Conservation (phyloP, 2,329 filamentous ascomycete genomes). For the Purpureocillium takamizusanense region DNA sequence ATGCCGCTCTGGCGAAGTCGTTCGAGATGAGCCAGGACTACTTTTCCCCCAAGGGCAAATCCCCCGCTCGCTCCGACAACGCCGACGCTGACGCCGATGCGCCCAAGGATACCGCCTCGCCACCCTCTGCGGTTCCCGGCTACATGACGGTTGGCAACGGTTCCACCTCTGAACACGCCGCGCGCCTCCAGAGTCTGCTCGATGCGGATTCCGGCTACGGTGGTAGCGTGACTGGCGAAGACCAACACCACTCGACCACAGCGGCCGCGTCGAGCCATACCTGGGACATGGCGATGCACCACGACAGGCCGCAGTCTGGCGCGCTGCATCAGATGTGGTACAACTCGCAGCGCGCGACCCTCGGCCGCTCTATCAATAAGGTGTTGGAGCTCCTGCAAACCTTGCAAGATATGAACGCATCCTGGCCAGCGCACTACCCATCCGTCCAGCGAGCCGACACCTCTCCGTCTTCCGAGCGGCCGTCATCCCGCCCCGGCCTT, state of each 20-base stretch:
- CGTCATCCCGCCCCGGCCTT: slow-evolving; percentile 51
- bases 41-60: slow-evolving; percentile 45
- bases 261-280: slow-evolving; percentile 12
- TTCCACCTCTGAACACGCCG: slow-evolving; percentile 70
- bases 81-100: slow-evolving; percentile 18
- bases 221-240: slow-evolving; percentile 63
- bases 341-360: slow-evolving; percentile 79
- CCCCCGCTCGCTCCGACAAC: slow-evolving; percentile 23
- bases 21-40: slow-evolving; percentile 53
- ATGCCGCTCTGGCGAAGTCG: slow-evolving; percentile 22
- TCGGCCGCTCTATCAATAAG: slow-evolving; percentile 80
- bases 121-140: slow-evolving; percentile 37
- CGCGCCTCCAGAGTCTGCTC: slow-evolving; percentile 70
- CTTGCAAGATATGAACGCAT: slow-evolving; percentile 79
- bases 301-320: slow-evolving; percentile 51
- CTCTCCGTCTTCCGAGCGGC: slow-evolving; percentile 26
- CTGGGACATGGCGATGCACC: slow-evolving; percentile 35
- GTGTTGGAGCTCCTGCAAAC: slow-evolving; percentile 77
- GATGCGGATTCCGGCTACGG: slow-evolving; percentile 90
- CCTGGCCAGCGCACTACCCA: slow-evolving; percentile 94
- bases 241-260: slow-evolving; percentile 24
- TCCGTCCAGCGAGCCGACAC: slow-evolving; percentile 59
- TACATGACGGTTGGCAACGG: slow-evolving; percentile 89
- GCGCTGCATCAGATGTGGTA: slow-evolving; percentile 92
- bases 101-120: slow-evolving; percentile 16